Evolutionary conservation across 768 basidiomycete species (phyloP), one percentile per base, ranked within the genome.

Genomic region (Russula abietina): DNA sequence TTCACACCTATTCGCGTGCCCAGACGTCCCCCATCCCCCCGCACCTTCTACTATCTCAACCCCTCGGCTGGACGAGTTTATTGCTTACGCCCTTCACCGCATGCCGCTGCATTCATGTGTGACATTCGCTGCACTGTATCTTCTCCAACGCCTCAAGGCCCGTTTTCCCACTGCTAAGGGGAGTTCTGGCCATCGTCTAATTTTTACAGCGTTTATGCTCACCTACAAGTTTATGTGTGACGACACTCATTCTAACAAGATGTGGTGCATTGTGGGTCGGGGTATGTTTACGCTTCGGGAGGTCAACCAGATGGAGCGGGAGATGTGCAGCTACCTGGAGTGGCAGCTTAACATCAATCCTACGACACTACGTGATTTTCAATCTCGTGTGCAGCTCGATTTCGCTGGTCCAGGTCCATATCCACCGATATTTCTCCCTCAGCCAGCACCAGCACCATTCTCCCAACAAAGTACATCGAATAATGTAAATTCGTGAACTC

Each of bases 291-390:
- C 80, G 2, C 76, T 95, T 7, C 81, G 89, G 51, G 93, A 95
- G 80, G 87, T 97, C 70, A 97, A 97, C 74, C 92, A 95, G 79
- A 94, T n/a, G n/a, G n/a, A n/a, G n/a, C n/a, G n/a, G n/a, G n/a
- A n/a, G n/a, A n/a, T n/a, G n/a, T n/a, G n/a, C n/a, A n/a, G n/a
- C 16, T 98, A 98, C 70, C 78, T 99, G 50, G 94, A 95, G 72
- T 98, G 93, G 94, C 88, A 91, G 70, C 77, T 91, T 9, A 89
- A 85, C 49, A 86, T 90, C 56, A 88, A 90, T 57, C 81, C 85
- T 0, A 70, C 76, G 0, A 84, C 84, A 0, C 75, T 91, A 0
- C 65, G 69, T 4, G 83, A 81, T 43, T 91, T 90, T 69, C 85
- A 89, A 68, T 69, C 70, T 0, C 81, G 81, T 70, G 81, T 89